Evolutionary conservation across 148 eudicot genomes (phyloP).

Genomic region (Tetragonia tetragonoides): DNA sequence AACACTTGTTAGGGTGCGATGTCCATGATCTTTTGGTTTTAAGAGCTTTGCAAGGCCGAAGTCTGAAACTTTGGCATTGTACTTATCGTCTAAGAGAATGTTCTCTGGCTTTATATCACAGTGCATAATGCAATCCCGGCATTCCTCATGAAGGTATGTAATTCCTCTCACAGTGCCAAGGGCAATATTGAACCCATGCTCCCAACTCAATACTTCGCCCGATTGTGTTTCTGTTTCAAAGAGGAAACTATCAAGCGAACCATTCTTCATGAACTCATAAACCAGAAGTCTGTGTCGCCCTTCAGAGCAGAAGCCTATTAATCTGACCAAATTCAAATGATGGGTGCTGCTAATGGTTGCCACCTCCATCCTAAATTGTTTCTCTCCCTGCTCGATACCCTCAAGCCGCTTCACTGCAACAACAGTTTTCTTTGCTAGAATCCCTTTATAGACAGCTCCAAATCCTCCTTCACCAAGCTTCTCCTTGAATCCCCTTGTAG

Average conservation of each 20-base stretch:
- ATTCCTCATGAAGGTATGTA: constrained; percentile 88
- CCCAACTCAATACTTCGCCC: constrained; percentile 57
- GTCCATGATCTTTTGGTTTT: constrained; percentile 58
- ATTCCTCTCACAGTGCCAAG: constrained; percentile 84
- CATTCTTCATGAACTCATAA: constrained; percentile 82
- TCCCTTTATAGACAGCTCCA: constrained; percentile 76
- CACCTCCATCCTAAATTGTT: constrained; percentile 91
- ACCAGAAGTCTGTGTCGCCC: constrained; percentile 79
- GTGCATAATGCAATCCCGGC: constrained; percentile 83
- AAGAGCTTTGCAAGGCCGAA: constrained; percentile 87
- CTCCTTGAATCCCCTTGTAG: constrained; percentile 79
- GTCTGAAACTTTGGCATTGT: constrained; percentile 75
- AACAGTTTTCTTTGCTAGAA: constrained; percentile 52
- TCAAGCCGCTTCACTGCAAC: constrained; percentile 84
- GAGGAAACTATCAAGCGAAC: constrained; percentile 71
- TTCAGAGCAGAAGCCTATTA: constrained; percentile 87
- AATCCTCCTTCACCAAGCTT: constrained; percentile 92
- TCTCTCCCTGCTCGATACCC: constrained; percentile 93
- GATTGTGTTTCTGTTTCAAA: constrained; percentile 41
- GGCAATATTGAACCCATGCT: constrained; percentile 54
- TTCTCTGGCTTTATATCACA: constrained; percentile 94
- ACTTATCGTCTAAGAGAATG: constrained; percentile 72
- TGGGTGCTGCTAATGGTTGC: constrained; percentile 96
- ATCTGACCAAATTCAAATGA: constrained; percentile 79
- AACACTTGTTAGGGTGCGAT: constrained; percentile 59